Evolutionary conservation across 176 grass and related monocot species (phyloP).

Genomic region (Musa itinerans): DNA sequence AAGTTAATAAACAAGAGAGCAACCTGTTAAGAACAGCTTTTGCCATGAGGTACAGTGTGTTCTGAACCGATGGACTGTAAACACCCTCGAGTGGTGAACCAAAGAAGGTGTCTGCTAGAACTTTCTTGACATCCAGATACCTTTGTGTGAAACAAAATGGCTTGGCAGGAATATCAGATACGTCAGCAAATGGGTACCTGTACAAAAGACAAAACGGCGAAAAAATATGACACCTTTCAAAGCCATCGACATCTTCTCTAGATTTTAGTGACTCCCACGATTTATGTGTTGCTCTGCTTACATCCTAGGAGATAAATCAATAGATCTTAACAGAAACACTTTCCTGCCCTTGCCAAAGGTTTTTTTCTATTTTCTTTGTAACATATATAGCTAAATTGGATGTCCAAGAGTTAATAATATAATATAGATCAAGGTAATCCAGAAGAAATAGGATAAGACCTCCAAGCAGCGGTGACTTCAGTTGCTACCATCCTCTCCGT

Average conservation of each 20-base stretch:
- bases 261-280: background rate
- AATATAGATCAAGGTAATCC: background rate
- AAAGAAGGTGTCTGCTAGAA: conserved; percentile 75
- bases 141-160: conserved; percentile 75
- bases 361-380: too few species aligned
- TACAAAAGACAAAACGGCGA: background rate
- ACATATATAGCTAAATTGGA: background rate
- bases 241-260: background rate
- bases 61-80: conserved; percentile 92
- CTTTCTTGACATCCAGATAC: conserved; percentile 74
- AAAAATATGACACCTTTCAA: background rate
- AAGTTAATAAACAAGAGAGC: conserved; percentile 5
- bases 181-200: conserved; percentile 59
- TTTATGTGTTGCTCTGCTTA: too few species aligned
- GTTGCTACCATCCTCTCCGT: conserved; percentile 88
- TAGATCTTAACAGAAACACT: too few species aligned
- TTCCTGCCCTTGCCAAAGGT: too few species aligned
- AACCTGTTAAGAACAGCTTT: conserved; percentile 84
- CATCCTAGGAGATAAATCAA: too few species aligned
- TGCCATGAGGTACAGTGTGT: conserved; percentile 73
- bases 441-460: conserved; percentile 27
- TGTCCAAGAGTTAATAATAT: background rate
- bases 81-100: conserved; percentile 67
- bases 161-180: conserved; percentile 61
- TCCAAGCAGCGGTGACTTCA: conserved; percentile 93